phyloP scores from a whole-genome alignment of 2,329 filamentous ascomycete species.

The Sporothrix mexicana region DNA sequence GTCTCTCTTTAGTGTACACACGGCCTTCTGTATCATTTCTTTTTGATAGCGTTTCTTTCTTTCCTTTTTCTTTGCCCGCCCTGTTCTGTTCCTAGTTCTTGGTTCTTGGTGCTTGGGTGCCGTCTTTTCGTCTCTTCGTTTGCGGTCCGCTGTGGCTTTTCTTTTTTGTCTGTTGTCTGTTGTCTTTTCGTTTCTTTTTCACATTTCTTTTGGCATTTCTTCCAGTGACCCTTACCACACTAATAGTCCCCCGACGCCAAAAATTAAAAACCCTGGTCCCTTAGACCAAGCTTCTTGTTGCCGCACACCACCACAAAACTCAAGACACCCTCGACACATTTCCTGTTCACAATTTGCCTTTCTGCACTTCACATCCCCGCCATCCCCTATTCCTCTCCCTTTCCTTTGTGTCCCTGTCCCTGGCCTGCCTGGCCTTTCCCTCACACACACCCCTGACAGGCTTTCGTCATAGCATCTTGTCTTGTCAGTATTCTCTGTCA shows the following conservation, averaged over 20 bases:
- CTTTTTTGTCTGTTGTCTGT: neutral
- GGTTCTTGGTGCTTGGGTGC: neutral
- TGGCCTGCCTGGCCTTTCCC: neutral
- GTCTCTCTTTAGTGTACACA: neutral
- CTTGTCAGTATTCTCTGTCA: neutral
- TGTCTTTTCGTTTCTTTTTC: neutral
- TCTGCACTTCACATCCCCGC: no score
- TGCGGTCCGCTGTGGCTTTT: neutral
- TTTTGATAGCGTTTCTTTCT: neutral
- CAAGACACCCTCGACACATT: no score
- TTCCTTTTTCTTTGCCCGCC: neutral
- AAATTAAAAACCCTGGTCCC: constrained; percentile 28
- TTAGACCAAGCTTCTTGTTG: constrained; percentile 25
- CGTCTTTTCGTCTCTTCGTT: neutral
- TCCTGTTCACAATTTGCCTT: neutral
- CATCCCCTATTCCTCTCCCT: neutral
- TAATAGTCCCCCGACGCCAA: neutral
- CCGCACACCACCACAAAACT: constrained; percentile 21
- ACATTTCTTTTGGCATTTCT: neutral
- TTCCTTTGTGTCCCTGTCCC: neutral
- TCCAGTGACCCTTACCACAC: neutral
- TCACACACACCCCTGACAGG: neutral
- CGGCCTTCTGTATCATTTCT: neutral
- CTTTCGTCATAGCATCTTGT: constrained; percentile 13
- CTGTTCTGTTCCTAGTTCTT: neutral